A percentile compares a stretch with the other conserved stretches of the same genome.
phyloP scores from a whole-genome alignment of 2,329 filamentous ascomycete species.

The Drechslerella stenobrocha region DNA sequence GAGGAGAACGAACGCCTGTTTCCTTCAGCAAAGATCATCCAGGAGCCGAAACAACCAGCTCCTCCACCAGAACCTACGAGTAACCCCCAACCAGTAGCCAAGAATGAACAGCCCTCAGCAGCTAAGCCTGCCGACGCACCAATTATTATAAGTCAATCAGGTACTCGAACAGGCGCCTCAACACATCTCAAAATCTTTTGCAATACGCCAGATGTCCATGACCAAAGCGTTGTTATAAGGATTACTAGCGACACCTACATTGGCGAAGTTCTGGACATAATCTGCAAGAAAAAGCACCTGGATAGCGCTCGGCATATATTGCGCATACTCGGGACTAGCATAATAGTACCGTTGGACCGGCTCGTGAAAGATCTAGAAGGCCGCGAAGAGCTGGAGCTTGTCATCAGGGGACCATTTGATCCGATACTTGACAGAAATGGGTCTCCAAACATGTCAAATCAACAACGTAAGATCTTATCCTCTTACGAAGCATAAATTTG shows the following conservation, averaged over 20 bases:
- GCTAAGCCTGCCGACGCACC: conserved; percentile 41
- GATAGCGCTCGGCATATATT: conserved; percentile 79
- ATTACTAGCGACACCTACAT: conserved; percentile 83
- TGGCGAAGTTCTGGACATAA: conserved; percentile 76
- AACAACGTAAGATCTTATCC: conserved; percentile 23
- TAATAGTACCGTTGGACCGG: conserved; percentile 67
- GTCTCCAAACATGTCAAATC: conserved; percentile 43
- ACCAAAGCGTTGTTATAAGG: conserved; percentile 72
- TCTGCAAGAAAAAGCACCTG: conserved; percentile 74
- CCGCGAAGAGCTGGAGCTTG: conserved; percentile 73
- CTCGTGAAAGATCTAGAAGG: conserved; percentile 78
- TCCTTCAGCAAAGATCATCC: conserved; percentile 28
- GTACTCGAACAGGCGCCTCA: conserved; percentile 48
- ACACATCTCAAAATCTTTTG: conserved; percentile 52
- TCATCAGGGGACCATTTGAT: conserved; percentile 75
- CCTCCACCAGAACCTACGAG: conserved; percentile 10
- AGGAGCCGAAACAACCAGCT: conserved; percentile 22
- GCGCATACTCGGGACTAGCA: conserved; percentile 73
- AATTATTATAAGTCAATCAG: conserved; percentile 29
- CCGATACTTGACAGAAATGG: conserved; percentile 57
- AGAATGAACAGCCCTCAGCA: conserved; percentile 19
- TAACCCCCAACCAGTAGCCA: conserved; percentile 18
- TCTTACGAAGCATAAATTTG: not conserved
- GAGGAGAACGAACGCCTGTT: conserved; percentile 44
- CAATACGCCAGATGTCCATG: conserved; percentile 55